Base-by-base conservation (phyloP, 331 rosid genomes). In the Rosa hybrid region DNA sequence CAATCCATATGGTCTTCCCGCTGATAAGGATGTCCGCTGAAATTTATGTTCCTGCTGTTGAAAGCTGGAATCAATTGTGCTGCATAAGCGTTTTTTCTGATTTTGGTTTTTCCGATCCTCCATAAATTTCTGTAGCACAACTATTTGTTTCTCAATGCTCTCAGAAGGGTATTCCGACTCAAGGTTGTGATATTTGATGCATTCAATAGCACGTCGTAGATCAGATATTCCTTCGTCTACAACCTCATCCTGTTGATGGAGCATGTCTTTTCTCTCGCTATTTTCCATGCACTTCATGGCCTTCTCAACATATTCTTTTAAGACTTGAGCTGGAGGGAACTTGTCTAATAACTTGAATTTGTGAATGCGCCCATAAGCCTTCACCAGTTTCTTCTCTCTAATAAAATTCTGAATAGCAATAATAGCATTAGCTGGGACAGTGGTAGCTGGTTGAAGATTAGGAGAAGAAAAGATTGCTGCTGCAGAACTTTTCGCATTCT, bases 1-100 rank as follows among this genome's bases (percentile, higher is more conserved):
- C 5, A 65, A 34, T 65, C 45, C 71, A 65, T 10, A 12, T 38
- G 23, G 45, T 65, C 71, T 34, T 6, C 38, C 71, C 14, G 21
- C 45, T 3, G 12, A 64, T 30, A 64, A 27, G 70, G 45, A 65
- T 65, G 71, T 65, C 45, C 71, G 71, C 71, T 34, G 71, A 34
- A 2, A 7, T 65, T 65, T 65, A 39, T 65, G 46, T 65, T 23
- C 68, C 25, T 65, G 45, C 20, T 30, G 44, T 64, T 65, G 71
- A 65, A 65, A 65, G 71, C 12, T 65, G 46, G 71, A 10, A 65
- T 38, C 71, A 65, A 65, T 14, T 8, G 71, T 38, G 46, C 71
- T 65, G 46, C 44, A 14, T 38, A 34, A 38, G 46, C 71, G 71
- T 65, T 65, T 65, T 16, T 65, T 65, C 71, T 65, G 5, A 7